Conservation (phyloP, 75 land plant species). For the Adiantum capillusveneris region DNA sequence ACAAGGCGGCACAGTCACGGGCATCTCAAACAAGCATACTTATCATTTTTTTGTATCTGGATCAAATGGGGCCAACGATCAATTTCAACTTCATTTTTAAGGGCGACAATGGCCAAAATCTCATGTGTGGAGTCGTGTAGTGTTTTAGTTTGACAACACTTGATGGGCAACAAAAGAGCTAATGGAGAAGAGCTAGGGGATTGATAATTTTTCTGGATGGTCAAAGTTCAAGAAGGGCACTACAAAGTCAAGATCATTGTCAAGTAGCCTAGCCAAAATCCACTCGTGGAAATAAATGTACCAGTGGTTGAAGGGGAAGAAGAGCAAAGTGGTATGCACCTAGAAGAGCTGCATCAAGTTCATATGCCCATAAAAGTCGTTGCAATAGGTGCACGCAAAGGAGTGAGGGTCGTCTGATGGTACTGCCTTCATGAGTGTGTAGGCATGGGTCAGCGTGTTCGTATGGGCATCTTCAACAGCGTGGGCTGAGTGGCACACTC, state of each 20-base stretch:
- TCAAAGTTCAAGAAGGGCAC: neutral
- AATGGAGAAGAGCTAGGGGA: too few species aligned
- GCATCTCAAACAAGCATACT: too few species aligned
- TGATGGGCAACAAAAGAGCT: too few species aligned
- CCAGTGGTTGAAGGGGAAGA: conserved; percentile 12
- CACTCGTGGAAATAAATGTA: conserved; percentile 16
- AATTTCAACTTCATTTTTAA: too few species aligned
- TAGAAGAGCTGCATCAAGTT: conserved; percentile 22
- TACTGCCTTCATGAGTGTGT: conserved; percentile 19
- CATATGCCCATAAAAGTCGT: conserved; percentile 22
- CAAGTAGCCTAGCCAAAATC: conserved; percentile 4
- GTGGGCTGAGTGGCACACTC: neutral
- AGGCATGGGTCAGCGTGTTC: conserved; percentile 16
- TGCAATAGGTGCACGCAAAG: conserved; percentile 23
- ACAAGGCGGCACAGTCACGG: too few species aligned
- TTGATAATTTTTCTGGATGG: too few species aligned
- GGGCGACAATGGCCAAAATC: too few species aligned
- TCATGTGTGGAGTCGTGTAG: too few species aligned
- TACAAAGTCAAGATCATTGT: conserved; percentile 9
- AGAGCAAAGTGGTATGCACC: conserved; percentile 4
- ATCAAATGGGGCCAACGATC: too few species aligned
- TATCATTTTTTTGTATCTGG: too few species aligned
- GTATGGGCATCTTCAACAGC: conserved; percentile 14
- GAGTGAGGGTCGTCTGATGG: conserved; percentile 23
- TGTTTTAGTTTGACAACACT: too few species aligned